Percentiles rank a stretch among this genome's conserved stretches.
Evolutionary conservation across 2,329 filamentous ascomycete species (phyloP).

Genomic region (Septoria petroselini): DNA sequence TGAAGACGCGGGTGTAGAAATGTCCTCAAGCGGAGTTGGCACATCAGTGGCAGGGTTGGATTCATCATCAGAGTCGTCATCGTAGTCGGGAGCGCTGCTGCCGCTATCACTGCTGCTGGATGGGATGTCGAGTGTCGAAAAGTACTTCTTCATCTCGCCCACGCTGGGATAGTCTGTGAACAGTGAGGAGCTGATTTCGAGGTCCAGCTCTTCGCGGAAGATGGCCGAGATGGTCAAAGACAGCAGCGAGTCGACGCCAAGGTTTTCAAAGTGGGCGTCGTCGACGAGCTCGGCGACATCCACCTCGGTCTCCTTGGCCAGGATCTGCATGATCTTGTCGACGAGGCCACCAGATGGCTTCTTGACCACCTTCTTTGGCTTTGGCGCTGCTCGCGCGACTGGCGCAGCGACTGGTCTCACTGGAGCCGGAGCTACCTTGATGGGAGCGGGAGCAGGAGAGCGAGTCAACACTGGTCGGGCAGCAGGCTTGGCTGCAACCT

Average conservation of each 20-base stretch:
- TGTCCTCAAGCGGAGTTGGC: slow-evolving; percentile 44
- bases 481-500: slow-evolving; percentile 29
- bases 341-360: slow-evolving; percentile 50
- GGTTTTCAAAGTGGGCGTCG: slow-evolving; percentile 59
- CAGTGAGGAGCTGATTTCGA: slow-evolving; percentile 57
- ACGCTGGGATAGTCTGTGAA: slow-evolving; percentile 61
- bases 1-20: slow-evolving; percentile 51
- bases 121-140: slow-evolving; percentile 46
- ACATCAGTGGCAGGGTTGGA: slow-evolving; percentile 43
- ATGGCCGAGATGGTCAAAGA: slow-evolving; percentile 60
- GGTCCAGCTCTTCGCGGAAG: slow-evolving; percentile 59
- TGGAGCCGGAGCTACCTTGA: slow-evolving; percentile 24
- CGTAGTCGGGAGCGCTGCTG: slow-evolving; percentile 33
- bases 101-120: slow-evolving; percentile 28
- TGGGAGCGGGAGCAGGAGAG: slow-evolving; percentile 36
- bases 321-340: slow-evolving; percentile 60
- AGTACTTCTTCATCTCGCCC: slow-evolving; percentile 58
- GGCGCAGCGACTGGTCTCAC: slow-evolving; percentile 32
- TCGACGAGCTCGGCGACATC: slow-evolving; percentile 58
- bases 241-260: slow-evolving; percentile 61
- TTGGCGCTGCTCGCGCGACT: slow-evolving; percentile 46
- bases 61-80: slow-evolving; percentile 42
- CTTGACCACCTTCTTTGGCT: slow-evolving; percentile 49
- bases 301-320: slow-evolving; percentile 64
- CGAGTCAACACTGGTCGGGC: slow-evolving; percentile 35